Evolutionary conservation across 768 basidiomycete genomes (phyloP), one percentile per base, ranked within the genome.

Genomic region (Amanita pseudoporphyria): DNA sequence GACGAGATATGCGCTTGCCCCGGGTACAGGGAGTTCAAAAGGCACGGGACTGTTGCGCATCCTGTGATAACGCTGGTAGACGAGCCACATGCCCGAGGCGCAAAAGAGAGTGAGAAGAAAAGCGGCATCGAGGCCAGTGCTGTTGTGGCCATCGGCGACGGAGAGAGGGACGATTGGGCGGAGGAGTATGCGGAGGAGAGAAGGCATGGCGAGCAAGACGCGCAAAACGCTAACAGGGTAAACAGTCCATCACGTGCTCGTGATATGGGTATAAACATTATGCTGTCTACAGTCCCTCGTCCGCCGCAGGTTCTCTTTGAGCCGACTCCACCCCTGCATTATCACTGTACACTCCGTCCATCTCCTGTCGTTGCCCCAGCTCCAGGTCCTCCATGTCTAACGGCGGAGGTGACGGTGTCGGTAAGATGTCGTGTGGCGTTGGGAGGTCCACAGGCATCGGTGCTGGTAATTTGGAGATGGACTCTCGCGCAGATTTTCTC

Each of bases 41-140:
- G 76, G 73, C 2, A 90, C 75, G 0, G 87, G 79, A 43, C 80
- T 79, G 59, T 87, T 92, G 54, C 77, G 76, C 44, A 81, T 76
- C 57, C 79, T 81, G 59, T 83, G 78, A 63, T 87, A 84, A 36
- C 86, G 79, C 66, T 79, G 70, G 57, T 82, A 76, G 39, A 91
- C 84, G 22, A 89, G 71, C 71, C 81, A 89, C 53, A 91, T 87
- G 37, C 88, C 87, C 52, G 85, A 70, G 33, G 77, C 84, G 54
- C 88, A 79, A 69, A 85, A 87, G 24, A 81, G 60, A 1, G 81
- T 74, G 21, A 87, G 68, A 28, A 81, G 74, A 65, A 83, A 85
- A 44, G 85, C 53, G 42, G 83, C 71, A 64, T 84, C 83, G 46
- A 80, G 64, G 12, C 76, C 69, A n/a, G 62, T 62, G 56, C 71